Percentiles rank a stretch among this genome's conserved stretches.
Evolutionary conservation across 2,329 filamentous ascomycete species (phyloP).

Genomic region (Cordyceps pruinosa): DNA sequence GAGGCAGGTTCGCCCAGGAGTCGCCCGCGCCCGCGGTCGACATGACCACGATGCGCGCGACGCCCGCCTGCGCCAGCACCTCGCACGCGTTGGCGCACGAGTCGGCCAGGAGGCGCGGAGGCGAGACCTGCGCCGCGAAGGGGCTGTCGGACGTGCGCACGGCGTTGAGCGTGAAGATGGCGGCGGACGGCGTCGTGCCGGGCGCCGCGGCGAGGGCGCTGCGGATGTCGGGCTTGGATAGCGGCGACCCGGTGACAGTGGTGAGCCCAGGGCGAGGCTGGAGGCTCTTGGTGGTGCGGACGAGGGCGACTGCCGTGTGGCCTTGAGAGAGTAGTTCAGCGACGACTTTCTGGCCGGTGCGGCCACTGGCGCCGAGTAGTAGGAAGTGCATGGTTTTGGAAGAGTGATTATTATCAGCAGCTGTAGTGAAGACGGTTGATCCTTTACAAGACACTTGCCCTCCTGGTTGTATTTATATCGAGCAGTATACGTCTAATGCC

Average conservation of each 20-base stretch:
- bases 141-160: conserved; percentile 34
- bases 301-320: conserved; percentile 33
- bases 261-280: conserved; percentile 22
- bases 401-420: neutral
- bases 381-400: conserved; percentile 31
- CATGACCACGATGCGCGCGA: too few species aligned
- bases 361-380: conserved; percentile 36
- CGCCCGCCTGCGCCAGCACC: too few species aligned
- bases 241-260: conserved; percentile 27
- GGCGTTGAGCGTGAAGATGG: conserved; percentile 34
- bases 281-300: conserved; percentile 23
- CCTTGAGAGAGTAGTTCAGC: conserved; percentile 30
- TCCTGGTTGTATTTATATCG: too few species aligned
- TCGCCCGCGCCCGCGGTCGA: too few species aligned
- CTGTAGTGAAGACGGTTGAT: too few species aligned
- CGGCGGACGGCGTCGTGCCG: conserved; percentile 21
- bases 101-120: too few species aligned
- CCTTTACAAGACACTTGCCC: too few species aligned
- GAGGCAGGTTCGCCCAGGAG: too few species aligned
- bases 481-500: too few species aligned
- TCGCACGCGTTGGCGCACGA: too few species aligned
- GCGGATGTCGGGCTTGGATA: conserved; percentile 28
- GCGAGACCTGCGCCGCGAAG: too few species aligned
- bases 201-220: conserved; percentile 20
- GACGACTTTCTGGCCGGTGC: conserved; percentile 36